phyloP scores from a whole-genome alignment of 768 basidiomycete species.

The Aureoboletus auriporus region DNA sequence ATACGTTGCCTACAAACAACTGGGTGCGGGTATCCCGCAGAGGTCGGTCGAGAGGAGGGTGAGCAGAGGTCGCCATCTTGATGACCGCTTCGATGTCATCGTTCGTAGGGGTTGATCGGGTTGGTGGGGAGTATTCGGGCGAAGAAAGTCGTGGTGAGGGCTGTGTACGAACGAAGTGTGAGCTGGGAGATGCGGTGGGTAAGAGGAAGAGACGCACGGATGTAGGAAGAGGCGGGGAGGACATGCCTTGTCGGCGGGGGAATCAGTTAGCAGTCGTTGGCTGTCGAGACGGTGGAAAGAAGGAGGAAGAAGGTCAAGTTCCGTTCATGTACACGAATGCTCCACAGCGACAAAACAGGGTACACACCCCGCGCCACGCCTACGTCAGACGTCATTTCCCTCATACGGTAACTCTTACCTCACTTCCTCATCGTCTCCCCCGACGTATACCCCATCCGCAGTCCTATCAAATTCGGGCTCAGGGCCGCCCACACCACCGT shows the following conservation, averaged over 20 bases:
- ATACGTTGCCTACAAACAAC: conserved; percentile 93
- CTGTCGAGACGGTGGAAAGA: conserved; percentile 1
- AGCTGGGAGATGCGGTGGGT: neutral
- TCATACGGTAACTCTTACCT: conserved; percentile 9
- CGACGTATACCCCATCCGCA: neutral
- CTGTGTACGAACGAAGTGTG: conserved; percentile 6
- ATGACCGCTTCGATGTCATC: conserved; percentile 93
- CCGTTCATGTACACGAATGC: conserved; percentile 28
- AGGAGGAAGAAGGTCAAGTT: conserved; percentile 4
- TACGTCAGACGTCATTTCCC: conserved; percentile 31
- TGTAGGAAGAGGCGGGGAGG: conserved; percentile 4
- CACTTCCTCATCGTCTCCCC: neutral
- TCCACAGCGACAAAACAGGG: conserved; percentile 35
- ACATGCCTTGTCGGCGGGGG: conserved; percentile 8
- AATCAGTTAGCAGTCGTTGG: no score
- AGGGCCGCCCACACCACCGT: neutral
- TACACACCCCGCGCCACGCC: conserved; percentile 30
- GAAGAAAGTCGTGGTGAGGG: conserved; percentile 2
- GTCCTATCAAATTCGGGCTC: neutral
- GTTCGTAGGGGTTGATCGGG: conserved; percentile 47
- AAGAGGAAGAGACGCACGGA: conserved; percentile 1
- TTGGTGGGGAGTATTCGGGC: conserved; percentile 1
- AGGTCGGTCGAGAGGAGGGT: conserved; percentile 47
- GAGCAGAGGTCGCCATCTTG: conserved; percentile 78
- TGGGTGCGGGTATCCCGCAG: conserved; percentile 88